Conservation (phyloP, 306 rosid genomes). For the Castanea mollissima region DNA sequence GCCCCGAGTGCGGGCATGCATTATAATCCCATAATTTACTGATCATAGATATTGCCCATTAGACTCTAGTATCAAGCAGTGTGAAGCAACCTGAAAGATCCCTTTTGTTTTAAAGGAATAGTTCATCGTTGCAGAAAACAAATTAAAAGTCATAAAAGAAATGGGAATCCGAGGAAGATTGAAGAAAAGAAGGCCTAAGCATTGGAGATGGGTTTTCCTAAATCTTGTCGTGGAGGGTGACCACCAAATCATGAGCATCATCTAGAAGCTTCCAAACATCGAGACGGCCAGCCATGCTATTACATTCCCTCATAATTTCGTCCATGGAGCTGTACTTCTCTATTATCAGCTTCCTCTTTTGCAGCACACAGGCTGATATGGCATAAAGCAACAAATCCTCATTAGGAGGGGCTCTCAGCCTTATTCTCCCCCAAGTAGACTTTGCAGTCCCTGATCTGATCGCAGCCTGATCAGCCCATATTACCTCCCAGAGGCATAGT, state of each 20-base stretch:
- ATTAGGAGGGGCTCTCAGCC: slow-evolving; percentile 95
- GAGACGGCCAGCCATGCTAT: slow-evolving; percentile 90
- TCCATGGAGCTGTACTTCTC: slow-evolving; percentile 98
- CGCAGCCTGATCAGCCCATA: slow-evolving; percentile 99
- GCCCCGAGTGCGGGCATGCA: slow-evolving; percentile 19
- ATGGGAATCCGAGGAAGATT: neutral
- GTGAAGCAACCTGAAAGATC: slow-evolving; percentile 22
- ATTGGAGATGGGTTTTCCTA: slow-evolving; percentile 51
- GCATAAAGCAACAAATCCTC: slow-evolving; percentile 88
- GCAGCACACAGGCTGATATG: slow-evolving; percentile 89
- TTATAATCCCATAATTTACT: slow-evolving; percentile 20
- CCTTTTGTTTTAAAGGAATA: slow-evolving; percentile 1
- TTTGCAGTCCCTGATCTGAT: slow-evolving; percentile 85
- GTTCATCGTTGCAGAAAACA: slow-evolving; percentile 5
- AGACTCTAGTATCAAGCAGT: slow-evolving; percentile 10
- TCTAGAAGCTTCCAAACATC: slow-evolving; percentile 96
- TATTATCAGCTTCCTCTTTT: slow-evolving; percentile 81
- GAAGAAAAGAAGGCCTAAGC: slow-evolving; percentile 1
- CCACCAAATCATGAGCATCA: slow-evolving; percentile 93
- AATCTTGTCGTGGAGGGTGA: slow-evolving; percentile 84
- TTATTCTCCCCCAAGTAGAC: slow-evolving; percentile 91
- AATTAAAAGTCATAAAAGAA: slow-evolving; percentile 16
- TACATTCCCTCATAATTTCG: slow-evolving; percentile 94
- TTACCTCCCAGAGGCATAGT: slow-evolving; percentile 94
- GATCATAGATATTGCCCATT: neutral